Evolutionary conservation across 2,329 filamentous ascomycete genomes (phyloP).

Genomic region (Ceratocystis harringtonii): DNA sequence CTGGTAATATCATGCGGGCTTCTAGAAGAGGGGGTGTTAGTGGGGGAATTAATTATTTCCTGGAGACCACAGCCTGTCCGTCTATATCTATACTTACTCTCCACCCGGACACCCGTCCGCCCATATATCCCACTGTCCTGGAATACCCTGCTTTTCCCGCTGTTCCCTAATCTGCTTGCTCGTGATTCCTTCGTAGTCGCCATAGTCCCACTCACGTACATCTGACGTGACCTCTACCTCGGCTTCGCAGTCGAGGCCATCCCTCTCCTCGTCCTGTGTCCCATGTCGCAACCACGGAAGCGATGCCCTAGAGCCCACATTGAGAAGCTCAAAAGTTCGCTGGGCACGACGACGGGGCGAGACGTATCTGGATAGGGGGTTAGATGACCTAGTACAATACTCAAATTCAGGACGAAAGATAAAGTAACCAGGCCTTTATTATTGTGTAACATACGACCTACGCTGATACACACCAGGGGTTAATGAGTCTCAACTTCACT

Average conservation of each 20-base stretch:
- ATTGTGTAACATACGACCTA: no score
- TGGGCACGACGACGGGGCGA: constrained; percentile 75
- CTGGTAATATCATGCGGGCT: constrained; percentile 56
- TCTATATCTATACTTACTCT: constrained; percentile 42
- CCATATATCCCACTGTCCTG: constrained; percentile 69
- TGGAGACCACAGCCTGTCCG: not conserved
- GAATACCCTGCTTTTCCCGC: constrained; percentile 41
- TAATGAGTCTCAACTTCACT: constrained; percentile 21
- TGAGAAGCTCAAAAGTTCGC: constrained; percentile 75
- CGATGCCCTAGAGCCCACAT: constrained; percentile 51
- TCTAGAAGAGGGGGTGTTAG: constrained; percentile 26
- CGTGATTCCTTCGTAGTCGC: constrained; percentile 71
- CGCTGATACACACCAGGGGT: no score
- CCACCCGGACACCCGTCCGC: constrained; percentile 73
- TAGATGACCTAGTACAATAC: not conserved
- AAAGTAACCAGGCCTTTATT: no score
- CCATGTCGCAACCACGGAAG: constrained; percentile 54
- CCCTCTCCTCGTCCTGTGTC: constrained; percentile 22
- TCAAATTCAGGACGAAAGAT: not conserved
- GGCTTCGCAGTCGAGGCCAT: constrained; percentile 38
- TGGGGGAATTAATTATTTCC: not conserved
- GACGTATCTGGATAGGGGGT: constrained; percentile 46
- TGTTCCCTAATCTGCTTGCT: constrained; percentile 49
- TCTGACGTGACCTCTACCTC: constrained; percentile 53
- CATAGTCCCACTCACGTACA: constrained; percentile 78